Evolutionary conservation across 352 stramenopile species (phyloP), one percentile per base, ranked within the genome.

Genomic region (Phytophthora colocasiae): DNA sequence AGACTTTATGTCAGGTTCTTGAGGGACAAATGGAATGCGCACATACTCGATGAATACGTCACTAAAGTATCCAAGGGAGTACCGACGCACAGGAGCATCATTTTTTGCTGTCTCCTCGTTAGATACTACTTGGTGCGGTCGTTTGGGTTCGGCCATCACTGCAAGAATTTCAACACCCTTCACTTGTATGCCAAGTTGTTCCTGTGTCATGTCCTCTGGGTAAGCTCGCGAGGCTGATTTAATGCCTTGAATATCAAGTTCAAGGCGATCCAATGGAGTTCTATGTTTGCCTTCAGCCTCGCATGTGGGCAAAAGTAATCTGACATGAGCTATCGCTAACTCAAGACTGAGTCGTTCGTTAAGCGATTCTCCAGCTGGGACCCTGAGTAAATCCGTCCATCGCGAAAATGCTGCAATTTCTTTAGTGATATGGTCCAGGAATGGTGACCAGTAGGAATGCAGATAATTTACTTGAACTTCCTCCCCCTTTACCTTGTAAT

Each of bases 381-480:
- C 71, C 22, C 77, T 74, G 49, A 85, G 76, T 8, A 89, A 58
- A 15, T 80, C 81, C 7, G 77, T 75, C 80, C 81, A 94, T 11
- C 78, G 79, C 29, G 86, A 90, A 58, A 91, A 89, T 0, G 72
- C 81, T 24, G 87, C 66, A 17, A 94, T 78, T 24, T 92, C 72
- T 58, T 84, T 82, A 22, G 74, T 75, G 15, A 92, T 40, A 57
- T 89, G 81, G 14, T 90, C 66, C 5, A 68, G 32, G 10, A 93
- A 73, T 0, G 80, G 63, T 17, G 50, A 54, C 29, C 78, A 83
- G 34, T 90, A 77, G 7, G 67, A 61, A 46, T 83, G 69, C 26
- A 91, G 66, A 44, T 90, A 92, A 40, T 89, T 92, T 3, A 93
- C 51, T 34, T 85, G 71, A 2, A 91, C 65, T 29, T 66, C 38